A percentile compares a stretch with the other conserved stretches of the same genome.
These are phyloP conservation scores for Arbutus unedo DNA, from an alignment of 148 eudicot species.

Conservation along the genomic window DNA sequence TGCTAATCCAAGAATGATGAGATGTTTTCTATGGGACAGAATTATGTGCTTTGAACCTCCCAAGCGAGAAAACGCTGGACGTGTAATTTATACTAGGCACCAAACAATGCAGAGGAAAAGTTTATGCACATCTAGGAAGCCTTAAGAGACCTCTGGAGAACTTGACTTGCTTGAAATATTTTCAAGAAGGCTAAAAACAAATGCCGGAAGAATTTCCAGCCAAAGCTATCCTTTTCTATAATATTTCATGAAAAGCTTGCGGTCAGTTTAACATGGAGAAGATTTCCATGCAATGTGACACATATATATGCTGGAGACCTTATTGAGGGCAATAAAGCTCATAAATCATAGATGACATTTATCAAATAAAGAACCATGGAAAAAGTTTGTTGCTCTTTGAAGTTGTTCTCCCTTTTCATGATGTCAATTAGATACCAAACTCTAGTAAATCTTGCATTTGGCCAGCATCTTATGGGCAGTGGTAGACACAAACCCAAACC, in stretches of 20 bases:
- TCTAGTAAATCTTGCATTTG: not conserved
- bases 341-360: not conserved
- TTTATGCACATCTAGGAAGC: not conserved
- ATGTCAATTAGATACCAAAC: not conserved
- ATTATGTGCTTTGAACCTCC: not conserved
- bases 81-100: not conserved
- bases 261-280: not conserved
- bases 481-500: not conserved
- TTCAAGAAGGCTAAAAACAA: too few relatives aligned
- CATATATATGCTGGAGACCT: not conserved
- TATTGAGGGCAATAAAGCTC: not conserved
- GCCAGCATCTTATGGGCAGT: not conserved
- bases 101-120: not conserved
- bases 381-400: not conserved
- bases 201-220: not conserved
- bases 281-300: not conserved
- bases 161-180: not conserved
- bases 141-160: not conserved
- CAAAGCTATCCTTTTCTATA: not conserved
- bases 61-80: not conserved
- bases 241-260: not conserved
- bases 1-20: not conserved
- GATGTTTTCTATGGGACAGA: not conserved
- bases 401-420: constrained; percentile 7
- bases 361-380: not conserved